phyloP scores from a whole-genome alignment of 2,329 filamentous ascomycete genomes.

The Geosmithia morbida region DNA sequence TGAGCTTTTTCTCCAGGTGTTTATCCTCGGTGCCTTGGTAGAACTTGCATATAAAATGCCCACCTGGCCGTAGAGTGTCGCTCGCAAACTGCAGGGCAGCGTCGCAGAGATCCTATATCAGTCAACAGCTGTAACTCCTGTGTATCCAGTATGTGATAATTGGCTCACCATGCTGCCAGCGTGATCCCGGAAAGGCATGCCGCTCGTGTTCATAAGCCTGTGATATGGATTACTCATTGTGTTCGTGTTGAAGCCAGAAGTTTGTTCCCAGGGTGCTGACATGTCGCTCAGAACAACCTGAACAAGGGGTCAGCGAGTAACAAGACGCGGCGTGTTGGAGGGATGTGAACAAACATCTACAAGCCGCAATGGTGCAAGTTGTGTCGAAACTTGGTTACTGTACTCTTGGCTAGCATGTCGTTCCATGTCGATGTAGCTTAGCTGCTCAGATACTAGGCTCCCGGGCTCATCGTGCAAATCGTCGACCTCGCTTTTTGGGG shows the following conservation, averaged over 20 bases:
- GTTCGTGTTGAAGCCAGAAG: constrained; percentile 63
- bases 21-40: constrained; percentile 87
- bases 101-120: constrained; percentile 65
- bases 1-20: constrained; percentile 58
- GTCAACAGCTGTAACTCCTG: not conserved
- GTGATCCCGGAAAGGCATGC: constrained; percentile 75
- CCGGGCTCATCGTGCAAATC: constrained; percentile 3
- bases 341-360: constrained; percentile 48
- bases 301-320: constrained; percentile 6
- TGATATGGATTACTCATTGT: constrained; percentile 89
- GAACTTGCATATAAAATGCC: constrained; percentile 95
- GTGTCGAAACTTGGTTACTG: constrained; percentile 7
- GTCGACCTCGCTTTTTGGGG: not conserved
- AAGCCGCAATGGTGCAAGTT: constrained; percentile 21
- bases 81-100: constrained; percentile 76
- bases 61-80: constrained; percentile 68
- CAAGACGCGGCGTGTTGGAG: not conserved
- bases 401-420: constrained; percentile 18
- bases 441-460: constrained; percentile 19
- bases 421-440: constrained; percentile 55
- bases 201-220: constrained; percentile 99
- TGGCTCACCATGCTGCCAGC: constrained; percentile 77
- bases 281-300: constrained; percentile 93
- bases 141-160: not conserved
- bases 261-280: constrained; percentile 91